phyloP scores from a whole-genome alignment of 2,329 filamentous ascomycete species.

The Fusarium luffae region DNA sequence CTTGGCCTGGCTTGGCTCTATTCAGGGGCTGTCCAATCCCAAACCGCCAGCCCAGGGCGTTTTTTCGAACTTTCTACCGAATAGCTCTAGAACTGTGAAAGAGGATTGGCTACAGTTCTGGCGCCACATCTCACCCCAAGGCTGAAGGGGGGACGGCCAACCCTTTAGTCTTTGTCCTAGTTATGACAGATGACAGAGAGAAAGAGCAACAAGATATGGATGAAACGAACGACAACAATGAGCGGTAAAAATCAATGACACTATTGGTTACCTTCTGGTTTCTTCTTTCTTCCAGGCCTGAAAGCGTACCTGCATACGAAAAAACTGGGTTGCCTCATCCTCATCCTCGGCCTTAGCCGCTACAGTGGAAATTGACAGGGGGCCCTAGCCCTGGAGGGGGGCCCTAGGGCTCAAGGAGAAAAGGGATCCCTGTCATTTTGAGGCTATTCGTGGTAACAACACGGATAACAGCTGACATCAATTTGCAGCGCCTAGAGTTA shows the following conservation, averaged over 20 bases:
- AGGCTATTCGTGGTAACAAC: neutral
- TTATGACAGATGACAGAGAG: neutral
- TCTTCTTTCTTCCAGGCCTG: neutral
- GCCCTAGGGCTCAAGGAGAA: neutral
- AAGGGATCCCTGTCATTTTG: neutral
- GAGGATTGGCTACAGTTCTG: slow-evolving; percentile 34
- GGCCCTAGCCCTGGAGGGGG: neutral
- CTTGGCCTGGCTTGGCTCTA: neutral
- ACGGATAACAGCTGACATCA: neutral
- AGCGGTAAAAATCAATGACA: neutral
- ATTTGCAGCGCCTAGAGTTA: neutral
- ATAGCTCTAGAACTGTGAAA: slow-evolving; percentile 29
- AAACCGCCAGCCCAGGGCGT: neutral
- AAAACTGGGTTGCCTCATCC: slow-evolving; percentile 5
- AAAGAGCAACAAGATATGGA: neutral
- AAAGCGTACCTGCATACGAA: slow-evolving; percentile 31
- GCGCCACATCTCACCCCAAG: slow-evolving; percentile 22
- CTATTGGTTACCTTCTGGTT: neutral
- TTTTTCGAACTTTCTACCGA: slow-evolving; percentile 14
- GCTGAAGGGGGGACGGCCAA: neutral
- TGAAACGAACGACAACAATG: slow-evolving; percentile 20
- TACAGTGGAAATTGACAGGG: slow-evolving; percentile 10
- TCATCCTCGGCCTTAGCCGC: slow-evolving; percentile 7
- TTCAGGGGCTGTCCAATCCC: slow-evolving; percentile 33
- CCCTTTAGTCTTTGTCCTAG: neutral